Conservation (phyloP, 108 stramenopile genomes). For the Epipyxis sp. region DNA sequence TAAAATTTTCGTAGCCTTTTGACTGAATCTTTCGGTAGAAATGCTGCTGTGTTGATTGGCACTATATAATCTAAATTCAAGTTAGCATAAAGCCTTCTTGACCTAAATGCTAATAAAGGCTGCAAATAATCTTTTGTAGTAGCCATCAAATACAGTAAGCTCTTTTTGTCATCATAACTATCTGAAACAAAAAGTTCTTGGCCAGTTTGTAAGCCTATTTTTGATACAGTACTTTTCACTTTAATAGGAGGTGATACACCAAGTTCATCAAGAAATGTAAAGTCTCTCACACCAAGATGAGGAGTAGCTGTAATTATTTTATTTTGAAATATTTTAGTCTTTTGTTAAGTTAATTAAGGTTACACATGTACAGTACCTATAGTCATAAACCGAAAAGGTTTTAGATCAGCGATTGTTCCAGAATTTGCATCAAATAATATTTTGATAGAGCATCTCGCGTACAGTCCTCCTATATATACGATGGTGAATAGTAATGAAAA, state of each 20-base stretch:
- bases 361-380: not conserved
- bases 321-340: too few species aligned
- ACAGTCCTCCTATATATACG: slow-evolving; percentile 53
- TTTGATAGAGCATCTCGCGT: slow-evolving; percentile 45
- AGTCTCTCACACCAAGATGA: slow-evolving; percentile 48
- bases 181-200: slow-evolving; percentile 39
- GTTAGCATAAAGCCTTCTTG: slow-evolving; percentile 52
- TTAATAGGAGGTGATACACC: slow-evolving; percentile 35
- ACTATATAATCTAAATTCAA: slow-evolving; percentile 46
- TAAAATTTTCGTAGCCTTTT: not conserved
- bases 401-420: not conserved
- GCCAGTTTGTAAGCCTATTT: slow-evolving; percentile 42
- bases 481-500: too few species aligned
- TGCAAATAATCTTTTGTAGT: slow-evolving; percentile 35
- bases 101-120: slow-evolving; percentile 45
- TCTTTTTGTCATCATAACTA: not conserved
- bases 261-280: slow-evolving; percentile 36
- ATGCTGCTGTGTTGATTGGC: slow-evolving; percentile 46
- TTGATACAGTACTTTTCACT: slow-evolving; percentile 35
- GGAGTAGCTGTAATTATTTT: slow-evolving; percentile 50
- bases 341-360: not conserved
- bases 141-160: slow-evolving; percentile 48
- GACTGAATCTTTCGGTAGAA: slow-evolving; percentile 11
- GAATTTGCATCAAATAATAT: slow-evolving; percentile 32
- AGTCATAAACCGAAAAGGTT: not conserved